Evolutionary conservation across 2,329 filamentous ascomycete genomes (phyloP).

Genomic region (Pyrenophora teres): DNA sequence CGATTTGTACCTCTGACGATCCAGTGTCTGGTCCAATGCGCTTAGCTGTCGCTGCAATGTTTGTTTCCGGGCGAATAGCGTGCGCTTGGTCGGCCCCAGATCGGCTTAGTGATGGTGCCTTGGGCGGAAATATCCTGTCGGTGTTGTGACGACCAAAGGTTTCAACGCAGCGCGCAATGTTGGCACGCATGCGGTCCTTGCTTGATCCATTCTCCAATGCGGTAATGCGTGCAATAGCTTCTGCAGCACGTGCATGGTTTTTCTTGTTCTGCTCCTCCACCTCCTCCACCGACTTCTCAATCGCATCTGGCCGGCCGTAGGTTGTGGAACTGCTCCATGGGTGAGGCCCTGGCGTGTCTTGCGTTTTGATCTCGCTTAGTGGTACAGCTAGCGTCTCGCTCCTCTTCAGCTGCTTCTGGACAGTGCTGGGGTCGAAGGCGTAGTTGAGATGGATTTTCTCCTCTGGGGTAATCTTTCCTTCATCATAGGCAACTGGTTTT

Average conservation of each 20-base stretch:
- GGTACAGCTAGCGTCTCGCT: conserved; percentile 72
- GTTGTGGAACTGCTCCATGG: conserved; percentile 11
- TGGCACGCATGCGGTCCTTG: conserved; percentile 78
- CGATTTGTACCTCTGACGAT: conserved; percentile 95
- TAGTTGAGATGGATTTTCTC: conserved; percentile 68
- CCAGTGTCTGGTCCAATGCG: conserved; percentile 92
- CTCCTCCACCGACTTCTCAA: conserved; percentile 25
- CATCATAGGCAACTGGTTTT: conserved; percentile 34
- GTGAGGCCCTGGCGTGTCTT: conserved; percentile 1
- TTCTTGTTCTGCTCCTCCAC: conserved; percentile 27
- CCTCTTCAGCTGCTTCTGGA: conserved; percentile 68
- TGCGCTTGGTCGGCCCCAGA: conserved; percentile 52
- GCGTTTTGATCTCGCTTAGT: conserved; percentile 21
- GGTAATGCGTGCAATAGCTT: conserved; percentile 80
- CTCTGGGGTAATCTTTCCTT: conserved; percentile 30
- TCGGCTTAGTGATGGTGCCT: conserved; percentile 53
- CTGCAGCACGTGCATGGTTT: conserved; percentile 69
- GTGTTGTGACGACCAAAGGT: conserved; percentile 92
- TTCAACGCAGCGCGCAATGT: conserved; percentile 81
- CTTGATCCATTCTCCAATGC: conserved; percentile 75
- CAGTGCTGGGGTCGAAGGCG: conserved; percentile 69
- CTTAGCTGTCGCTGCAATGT: conserved; percentile 44
- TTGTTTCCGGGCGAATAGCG: conserved; percentile 52
- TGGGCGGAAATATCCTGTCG: conserved; percentile 69
- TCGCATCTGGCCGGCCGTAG: conserved; percentile 6